Conservation (phyloP, 2,329 filamentous ascomycete species). For the Claviceps monticola region DNA sequence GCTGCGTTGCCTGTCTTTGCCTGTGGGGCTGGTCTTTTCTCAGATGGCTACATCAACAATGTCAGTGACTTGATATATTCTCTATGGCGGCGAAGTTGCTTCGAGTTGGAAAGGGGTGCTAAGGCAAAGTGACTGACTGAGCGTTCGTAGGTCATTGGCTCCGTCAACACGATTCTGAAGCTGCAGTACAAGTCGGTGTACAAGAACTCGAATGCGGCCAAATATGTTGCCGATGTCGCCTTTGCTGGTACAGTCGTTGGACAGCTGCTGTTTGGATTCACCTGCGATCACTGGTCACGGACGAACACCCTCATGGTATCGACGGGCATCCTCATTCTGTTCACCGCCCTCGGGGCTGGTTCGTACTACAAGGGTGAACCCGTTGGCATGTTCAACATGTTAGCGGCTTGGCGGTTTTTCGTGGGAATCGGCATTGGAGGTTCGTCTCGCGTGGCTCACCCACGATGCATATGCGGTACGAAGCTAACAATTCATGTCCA, state of each 20-base stretch:
- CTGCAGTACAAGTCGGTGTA: constrained; percentile 59
- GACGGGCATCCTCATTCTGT: constrained; percentile 72
- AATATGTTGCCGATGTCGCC: constrained; percentile 67
- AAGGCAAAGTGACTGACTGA: neutral
- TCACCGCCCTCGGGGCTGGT: constrained; percentile 65
- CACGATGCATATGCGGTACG: constrained; percentile 20
- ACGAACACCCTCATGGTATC: constrained; percentile 70
- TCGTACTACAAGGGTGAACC: constrained; percentile 60
- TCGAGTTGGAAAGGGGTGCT: neutral
- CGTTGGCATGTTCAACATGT: constrained; percentile 57
- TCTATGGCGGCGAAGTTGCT: no score
- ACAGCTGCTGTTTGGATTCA: constrained; percentile 67
- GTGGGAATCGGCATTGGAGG: constrained; percentile 65
- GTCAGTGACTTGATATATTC: constrained; percentile 26
- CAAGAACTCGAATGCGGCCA: constrained; percentile 50
- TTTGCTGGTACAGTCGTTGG: constrained; percentile 80
- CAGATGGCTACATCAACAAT: constrained; percentile 84
- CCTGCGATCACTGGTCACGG: constrained; percentile 72
- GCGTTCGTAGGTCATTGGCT: constrained; percentile 60
- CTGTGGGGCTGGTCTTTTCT: constrained; percentile 81
- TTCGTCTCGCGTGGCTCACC: constrained; percentile 10
- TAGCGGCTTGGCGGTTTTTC: constrained; percentile 78
- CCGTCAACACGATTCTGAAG: constrained; percentile 64
- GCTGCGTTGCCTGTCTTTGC: constrained; percentile 56
- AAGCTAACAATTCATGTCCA: constrained; percentile 7